Base-by-base conservation (phyloP, 2,329 filamentous ascomycete species). In the Penicillium vulpinum region DNA sequence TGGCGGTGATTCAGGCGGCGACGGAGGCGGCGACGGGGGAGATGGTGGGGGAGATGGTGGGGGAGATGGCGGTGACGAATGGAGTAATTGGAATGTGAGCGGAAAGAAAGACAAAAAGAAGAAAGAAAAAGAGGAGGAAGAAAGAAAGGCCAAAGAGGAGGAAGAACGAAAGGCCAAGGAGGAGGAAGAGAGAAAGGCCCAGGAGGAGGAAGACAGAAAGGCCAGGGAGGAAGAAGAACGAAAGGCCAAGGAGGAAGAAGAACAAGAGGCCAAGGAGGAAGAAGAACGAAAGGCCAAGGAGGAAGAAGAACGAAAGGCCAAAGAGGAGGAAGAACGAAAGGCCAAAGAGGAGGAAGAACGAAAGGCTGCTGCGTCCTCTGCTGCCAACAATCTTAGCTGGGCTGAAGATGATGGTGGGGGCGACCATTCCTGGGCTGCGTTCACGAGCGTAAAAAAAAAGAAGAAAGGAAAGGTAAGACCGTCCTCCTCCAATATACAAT, bases 401-500 rank as follows among this genome's bases (percentile, higher is more conserved):
- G 77, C 77, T 49, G 77, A 80, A 53, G 74, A 77, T 35, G 62
- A 63, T 5, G 75, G 72, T 29, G 73, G 57, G 18, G 63, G 72
- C 5, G 81, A 82, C 26, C 83, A 83, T 63, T 76, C 77, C 2
- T 87, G 81, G 80, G 79, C 73, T 31, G 75, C 74, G 16, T 83
- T 83, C 65, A 70, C 75, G 10, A 66, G 78, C 5, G 75, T 75
- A 41, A 73, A 75, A 29, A 85, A 85, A 58, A 78, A 84, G 68
- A 86, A 85, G 62, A 79, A 78, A 61, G 84, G 83, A 61, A 84
- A 82, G 73, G 82, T 85, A 71, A 66, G 72, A 41, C 11, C 11
- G 15, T 21, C 8, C 15, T 26, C 15, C 10, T 31, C 10, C 4
- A 10, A n/a, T 31, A 16, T 21, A 45, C 11, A 28, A 21, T 3